Base-by-base conservation (phyloP, 1,139 yeast genomes). In the Pneumocystis carinii region DNA sequence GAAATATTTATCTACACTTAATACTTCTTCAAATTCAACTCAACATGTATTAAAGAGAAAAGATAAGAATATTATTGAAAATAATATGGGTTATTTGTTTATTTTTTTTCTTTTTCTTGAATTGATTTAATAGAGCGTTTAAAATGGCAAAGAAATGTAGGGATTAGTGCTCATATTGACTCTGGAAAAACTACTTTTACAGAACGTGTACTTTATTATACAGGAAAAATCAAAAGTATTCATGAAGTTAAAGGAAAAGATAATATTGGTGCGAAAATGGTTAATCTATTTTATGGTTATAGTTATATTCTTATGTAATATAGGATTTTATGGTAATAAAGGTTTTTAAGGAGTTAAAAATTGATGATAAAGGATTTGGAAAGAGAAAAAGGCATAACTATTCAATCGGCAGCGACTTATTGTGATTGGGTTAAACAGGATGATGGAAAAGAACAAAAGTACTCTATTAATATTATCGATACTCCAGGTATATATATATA, bases 221-320 rank as follows among this genome's bases (percentile, higher is more conserved):
- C 99, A 10, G 98, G 98, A 66, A 83, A 98, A 73, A 94, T 94
- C 75, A 90, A 90, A 74, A 96, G 96, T 36, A 94, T 92, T 71
- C 99, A 92, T 73, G 99, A 92, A 75, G 99, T 92, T 14, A 82
- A 98, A 75, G 99, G 99, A 62, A 84, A 95, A 72, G 99, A 92
- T 75, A 85, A 90, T 69, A 97, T 92, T 66, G 99, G 99, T 65
- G 99, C 99, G 66, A 92, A 90, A 76, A 92, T 92, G 95, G 99
- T 14, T 24, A 12, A 12, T 24, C 7, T 48, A 8, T 39, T 48
- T 12, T 24, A 24, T 24, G 10, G 10, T 48, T 24, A 42, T 24
- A 24, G 24, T 24, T 48, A 19, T 48, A 10, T 48, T 48, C 32
- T 24, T 19, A 48, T 24, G 4, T 6, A 48, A 48, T 48, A n/a